These are phyloP conservation scores for Saposhnikovia divaricata DNA, from an alignment of 129 eudicot genomes.

Conservation along the genomic window DNA sequence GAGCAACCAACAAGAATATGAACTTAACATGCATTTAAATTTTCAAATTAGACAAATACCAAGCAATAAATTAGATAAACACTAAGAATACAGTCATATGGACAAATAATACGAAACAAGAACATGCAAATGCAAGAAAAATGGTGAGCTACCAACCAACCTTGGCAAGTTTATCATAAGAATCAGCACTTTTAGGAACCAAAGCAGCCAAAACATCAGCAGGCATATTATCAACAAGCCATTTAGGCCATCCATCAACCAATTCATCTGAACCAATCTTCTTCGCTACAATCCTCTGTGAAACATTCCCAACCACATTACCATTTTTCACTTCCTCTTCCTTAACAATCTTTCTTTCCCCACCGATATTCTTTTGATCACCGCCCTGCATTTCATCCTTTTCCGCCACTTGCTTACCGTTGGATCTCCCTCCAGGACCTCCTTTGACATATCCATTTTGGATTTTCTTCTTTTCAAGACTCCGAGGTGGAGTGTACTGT, in stretches of 20 bases:
- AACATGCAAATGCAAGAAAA: background rate
- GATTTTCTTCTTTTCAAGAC: conserved; percentile 33
- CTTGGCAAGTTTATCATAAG: conserved; percentile 79
- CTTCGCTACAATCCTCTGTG: conserved; percentile 30
- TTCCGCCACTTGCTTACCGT: conserved; percentile 16
- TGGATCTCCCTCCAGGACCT: conserved; percentile 16
- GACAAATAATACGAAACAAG: background rate
- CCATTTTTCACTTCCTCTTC: conserved; percentile 25
- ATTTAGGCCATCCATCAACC: conserved; percentile 72
- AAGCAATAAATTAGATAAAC: background rate
- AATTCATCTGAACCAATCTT: conserved; percentile 46
- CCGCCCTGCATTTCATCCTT: conserved; percentile 18
- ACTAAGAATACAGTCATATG: background rate
- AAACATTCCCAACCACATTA: conserved; percentile 26
- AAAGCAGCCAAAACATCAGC: conserved; percentile 46
- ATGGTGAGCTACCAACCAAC: conserved; percentile 22
- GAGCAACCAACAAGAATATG: background rate
- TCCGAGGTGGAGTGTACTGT: conserved; percentile 15
- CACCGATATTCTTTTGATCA: conserved; percentile 13
- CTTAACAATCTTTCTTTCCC: conserved; percentile 20
- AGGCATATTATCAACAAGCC: conserved; percentile 65
- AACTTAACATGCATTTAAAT: background rate
- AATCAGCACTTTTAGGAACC: conserved; percentile 64
- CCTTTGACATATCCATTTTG: conserved; percentile 45
- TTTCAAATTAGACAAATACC: no score